Conservation (phyloP, 352 stramenopile genomes). For the Phytophthora pistaciae region DNA sequence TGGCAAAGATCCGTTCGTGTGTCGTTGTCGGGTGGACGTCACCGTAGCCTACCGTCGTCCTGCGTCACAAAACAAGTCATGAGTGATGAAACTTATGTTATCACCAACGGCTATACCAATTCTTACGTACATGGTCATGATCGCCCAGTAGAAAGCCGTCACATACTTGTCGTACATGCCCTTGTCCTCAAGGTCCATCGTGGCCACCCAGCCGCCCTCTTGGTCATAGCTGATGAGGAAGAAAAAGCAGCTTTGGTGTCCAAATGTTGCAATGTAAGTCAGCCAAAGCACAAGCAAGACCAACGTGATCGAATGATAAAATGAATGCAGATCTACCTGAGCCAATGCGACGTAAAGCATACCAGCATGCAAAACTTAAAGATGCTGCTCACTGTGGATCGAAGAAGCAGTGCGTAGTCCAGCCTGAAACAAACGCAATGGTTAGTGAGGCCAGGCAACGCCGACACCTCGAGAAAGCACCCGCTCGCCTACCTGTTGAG, state of each 20-base stretch:
- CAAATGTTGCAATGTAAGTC: not conserved
- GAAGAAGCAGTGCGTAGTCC: slow-evolving; percentile 76
- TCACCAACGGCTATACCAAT: not conserved
- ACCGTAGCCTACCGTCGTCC: slow-evolving; percentile 81
- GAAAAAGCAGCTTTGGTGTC: slow-evolving; percentile 57
- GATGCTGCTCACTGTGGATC: slow-evolving; percentile 80
- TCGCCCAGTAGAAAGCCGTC: slow-evolving; percentile 76
- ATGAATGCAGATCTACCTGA: slow-evolving; percentile 38
- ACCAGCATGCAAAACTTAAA: slow-evolving; percentile 86
- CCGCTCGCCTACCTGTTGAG: slow-evolving; percentile 48
- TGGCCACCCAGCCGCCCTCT: slow-evolving; percentile 57
- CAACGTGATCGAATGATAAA: not conserved
- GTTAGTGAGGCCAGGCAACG: not conserved
- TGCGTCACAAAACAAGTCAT: slow-evolving; percentile 11
- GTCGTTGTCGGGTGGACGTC: slow-evolving; percentile 67
- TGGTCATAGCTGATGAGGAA: slow-evolving; percentile 63
- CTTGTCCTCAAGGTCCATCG: slow-evolving; percentile 43
- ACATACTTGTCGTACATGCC: slow-evolving; percentile 67
- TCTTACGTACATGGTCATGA: slow-evolving; percentile 75
- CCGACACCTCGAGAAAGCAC: not conserved
- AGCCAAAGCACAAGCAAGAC: not conserved
- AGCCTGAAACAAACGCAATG: slow-evolving; percentile 33
- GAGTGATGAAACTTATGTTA: not conserved
- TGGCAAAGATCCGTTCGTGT: slow-evolving; percentile 72
- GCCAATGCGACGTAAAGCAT: slow-evolving; percentile 84